These are phyloP conservation scores for Sordaria brevicollis DNA, from an alignment of 495 filamentous ascomycete genomes.

Conservation along the genomic window DNA sequence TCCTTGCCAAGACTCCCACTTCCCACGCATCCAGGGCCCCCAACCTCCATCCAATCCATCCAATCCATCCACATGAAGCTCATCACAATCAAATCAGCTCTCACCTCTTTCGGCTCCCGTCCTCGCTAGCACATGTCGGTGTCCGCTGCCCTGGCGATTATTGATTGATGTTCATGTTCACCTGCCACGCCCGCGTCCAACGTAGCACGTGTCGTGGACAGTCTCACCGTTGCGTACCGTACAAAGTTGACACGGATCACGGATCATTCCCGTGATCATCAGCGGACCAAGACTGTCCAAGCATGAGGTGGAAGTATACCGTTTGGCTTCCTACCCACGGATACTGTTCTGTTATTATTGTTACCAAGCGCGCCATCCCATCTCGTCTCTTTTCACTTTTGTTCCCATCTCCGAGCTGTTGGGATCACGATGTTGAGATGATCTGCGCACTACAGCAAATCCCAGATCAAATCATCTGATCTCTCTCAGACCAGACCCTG, in stretches of 20 bases:
- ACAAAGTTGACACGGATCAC: neutral
- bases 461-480: neutral
- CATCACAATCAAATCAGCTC: neutral
- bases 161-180: neutral
- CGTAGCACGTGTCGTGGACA: neutral
- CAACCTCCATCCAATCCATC: neutral
- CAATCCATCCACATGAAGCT: neutral
- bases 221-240: neutral
- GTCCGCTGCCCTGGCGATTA: neutral
- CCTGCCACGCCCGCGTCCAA: neutral
- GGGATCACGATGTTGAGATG: neutral
- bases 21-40: neutral
- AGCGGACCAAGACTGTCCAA: neutral
- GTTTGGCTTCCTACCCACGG: neutral
- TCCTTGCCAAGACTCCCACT: neutral
- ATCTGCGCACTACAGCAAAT: neutral
- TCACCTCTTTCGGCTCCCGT: neutral
- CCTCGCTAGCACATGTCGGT: neutral
- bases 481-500: neutral
- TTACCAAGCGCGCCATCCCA: neutral
- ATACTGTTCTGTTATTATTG: neutral
- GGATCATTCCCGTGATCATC: neutral
- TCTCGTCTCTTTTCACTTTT: neutral
- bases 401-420: neutral
- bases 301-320: neutral